Evolutionary conservation across 768 basidiomycete genomes (phyloP), one percentile per base, ranked within the genome.

Genomic region (Strobilomyces confusus): DNA sequence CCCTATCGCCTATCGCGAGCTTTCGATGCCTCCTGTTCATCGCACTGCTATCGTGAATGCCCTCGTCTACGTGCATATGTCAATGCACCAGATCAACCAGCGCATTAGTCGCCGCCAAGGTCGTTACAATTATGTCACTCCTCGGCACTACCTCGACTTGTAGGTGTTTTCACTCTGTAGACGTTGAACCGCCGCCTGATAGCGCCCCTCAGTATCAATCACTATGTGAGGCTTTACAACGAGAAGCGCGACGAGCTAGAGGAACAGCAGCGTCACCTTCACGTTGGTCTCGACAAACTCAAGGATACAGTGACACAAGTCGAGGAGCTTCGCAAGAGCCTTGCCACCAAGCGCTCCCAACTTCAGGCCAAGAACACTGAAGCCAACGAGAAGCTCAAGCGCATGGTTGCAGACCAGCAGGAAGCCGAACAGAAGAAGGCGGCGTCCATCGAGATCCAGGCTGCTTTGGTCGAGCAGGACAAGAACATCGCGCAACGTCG

Each of bases 361-460:
- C 80, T 99, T 29, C 84, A 94, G 66, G 87, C 90, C 23, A 99
- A 99, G 77, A 81, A 97, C 63, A 84, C 84, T 1, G 92, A 98
- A 71, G 97, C 97, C 12, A 98, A 99, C 69, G 92, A 92, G 65
- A 99, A 99, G 72, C 80, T 99, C 37, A 87, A 91, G 69, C 91
- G 92, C 52, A 98, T 99, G 95, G 94, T 99, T 14, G 80, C 91
- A 8, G 95, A 98, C 70, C 95, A 99, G 71, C 95, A 98, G 66
- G 95, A 98, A 66, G 97, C 97, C 3, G 97, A 99, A 65, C 92
- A 95, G 68, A 97, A 98, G 81, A 98, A 98, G 67, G 80, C 89
- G 2, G 94, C 92, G 0, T 99, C 97, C 9, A 92, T 98, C 60
- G 84, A 95, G 69, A 95, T 98, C 43, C 94, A 98, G 66, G 90